Evolutionary conservation across 805 yeast genomes (phyloP).

Genomic region (Lipomyces sp.): DNA sequence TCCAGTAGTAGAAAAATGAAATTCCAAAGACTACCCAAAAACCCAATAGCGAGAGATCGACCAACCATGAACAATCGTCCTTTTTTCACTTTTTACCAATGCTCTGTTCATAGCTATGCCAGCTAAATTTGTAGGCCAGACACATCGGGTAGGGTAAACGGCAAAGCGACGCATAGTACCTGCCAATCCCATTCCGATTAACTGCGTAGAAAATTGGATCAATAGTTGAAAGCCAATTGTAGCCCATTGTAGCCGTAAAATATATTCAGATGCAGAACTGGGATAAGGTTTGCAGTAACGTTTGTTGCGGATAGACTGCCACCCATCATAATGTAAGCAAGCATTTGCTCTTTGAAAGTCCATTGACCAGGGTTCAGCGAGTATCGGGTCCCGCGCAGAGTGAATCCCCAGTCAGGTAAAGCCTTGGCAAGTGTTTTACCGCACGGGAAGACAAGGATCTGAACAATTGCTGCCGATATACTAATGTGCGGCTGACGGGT

Average conservation of each 20-base stretch:
- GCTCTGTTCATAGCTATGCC: conserved; percentile 57
- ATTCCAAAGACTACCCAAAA: conserved; percentile 50
- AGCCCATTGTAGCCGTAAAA: conserved; percentile 41
- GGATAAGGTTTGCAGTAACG: conserved; percentile 24
- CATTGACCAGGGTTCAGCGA: conserved; percentile 65
- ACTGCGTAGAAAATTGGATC: conserved; percentile 60
- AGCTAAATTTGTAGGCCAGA: conserved; percentile 61
- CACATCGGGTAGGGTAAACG: conserved; percentile 47
- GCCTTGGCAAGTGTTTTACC: conserved; percentile 49
- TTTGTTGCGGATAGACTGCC: conserved; percentile 27
- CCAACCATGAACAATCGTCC: conserved; percentile 59
- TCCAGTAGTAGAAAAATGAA: conserved; percentile 57
- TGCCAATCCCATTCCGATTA: conserved; percentile 70
- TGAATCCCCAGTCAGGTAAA: conserved; percentile 33
- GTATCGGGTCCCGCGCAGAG: conserved; percentile 45
- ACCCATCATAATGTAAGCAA: conserved; percentile 51
- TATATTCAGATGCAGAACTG: conserved; percentile 18
- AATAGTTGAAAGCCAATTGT: conserved; percentile 58
- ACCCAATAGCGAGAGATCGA: conserved; percentile 56
- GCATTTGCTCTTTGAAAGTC: conserved; percentile 65
- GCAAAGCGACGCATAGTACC: conserved; percentile 64
- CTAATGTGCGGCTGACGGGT: conserved; percentile 60
- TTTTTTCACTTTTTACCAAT: conserved; percentile 49
- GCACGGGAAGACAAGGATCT: conserved; percentile 66
- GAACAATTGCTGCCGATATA: conserved; percentile 65